These are phyloP conservation scores for Calonectria pauciramosa DNA, from an alignment of 2,329 filamentous ascomycete species.

Conservation along the genomic window DNA sequence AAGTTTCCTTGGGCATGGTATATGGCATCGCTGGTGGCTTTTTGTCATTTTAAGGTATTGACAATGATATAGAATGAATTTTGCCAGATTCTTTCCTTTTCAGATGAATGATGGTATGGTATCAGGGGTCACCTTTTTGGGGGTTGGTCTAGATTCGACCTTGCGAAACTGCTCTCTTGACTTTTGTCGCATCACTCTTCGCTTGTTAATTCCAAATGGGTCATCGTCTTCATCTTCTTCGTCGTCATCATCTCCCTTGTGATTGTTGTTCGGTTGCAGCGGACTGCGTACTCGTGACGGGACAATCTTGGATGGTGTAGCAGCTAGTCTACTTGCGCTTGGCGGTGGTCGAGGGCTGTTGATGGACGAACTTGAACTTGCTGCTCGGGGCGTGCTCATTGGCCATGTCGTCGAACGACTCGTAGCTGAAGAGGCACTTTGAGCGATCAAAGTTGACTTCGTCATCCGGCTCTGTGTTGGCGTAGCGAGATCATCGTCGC, in stretches of 20 bases:
- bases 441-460: conserved; percentile 21
- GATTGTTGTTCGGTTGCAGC: not conserved
- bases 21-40: not conserved
- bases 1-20: not conserved
- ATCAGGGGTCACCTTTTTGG: conserved; percentile 42
- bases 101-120: conserved; percentile 56
- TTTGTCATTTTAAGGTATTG: not conserved
- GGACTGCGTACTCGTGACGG: not conserved
- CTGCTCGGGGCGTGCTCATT: conserved; percentile 30
- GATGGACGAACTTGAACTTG: conserved; percentile 20
- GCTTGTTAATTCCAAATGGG: conserved; percentile 52
- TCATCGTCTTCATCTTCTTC: conserved; percentile 49
- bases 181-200: conserved; percentile 48
- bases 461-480: conserved; percentile 27
- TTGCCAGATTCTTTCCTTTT: conserved; percentile 15
- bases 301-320: conserved; percentile 19
- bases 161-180: conserved; percentile 48
- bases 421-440: conserved; percentile 26
- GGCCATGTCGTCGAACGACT: conserved; percentile 29
- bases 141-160: conserved; percentile 23
- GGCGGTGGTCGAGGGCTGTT: conserved; percentile 16
- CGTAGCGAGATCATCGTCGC: conserved; percentile 33
- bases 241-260: conserved; percentile 28
- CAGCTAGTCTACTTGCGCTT: conserved; percentile 12
- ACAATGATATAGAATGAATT: not conserved